These are phyloP conservation scores for Falciphora oryzae DNA, from an alignment of 2,329 filamentous ascomycete species.

Conservation along the genomic window DNA sequence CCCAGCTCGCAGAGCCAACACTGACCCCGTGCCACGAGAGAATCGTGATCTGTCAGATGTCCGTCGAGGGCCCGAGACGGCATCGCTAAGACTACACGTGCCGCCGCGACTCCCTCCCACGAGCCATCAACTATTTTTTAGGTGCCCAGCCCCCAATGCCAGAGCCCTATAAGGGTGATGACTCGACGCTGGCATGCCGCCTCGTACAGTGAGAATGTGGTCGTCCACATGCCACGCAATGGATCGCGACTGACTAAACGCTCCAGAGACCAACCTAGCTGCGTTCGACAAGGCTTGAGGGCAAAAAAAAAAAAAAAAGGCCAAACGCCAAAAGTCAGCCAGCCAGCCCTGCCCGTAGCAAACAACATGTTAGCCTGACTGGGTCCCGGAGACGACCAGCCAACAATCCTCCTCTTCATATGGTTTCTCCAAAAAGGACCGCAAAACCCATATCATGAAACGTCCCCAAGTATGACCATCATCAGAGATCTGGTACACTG, in stretches of 20 bases:
- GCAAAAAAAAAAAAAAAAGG: background rate
- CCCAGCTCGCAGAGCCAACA: background rate
- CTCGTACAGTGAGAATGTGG: background rate
- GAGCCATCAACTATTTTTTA: too few relatives aligned
- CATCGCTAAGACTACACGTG: too few relatives aligned
- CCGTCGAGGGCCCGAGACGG: too few relatives aligned
- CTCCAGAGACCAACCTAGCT: background rate
- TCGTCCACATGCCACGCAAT: background rate
- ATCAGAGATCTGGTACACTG: background rate
- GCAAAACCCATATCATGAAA: background rate
- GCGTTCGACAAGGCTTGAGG: background rate
- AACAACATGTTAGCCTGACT: background rate
- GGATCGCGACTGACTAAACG: background rate
- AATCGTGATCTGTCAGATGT: too few relatives aligned
- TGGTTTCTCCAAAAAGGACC: background rate
- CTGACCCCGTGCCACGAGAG: too few relatives aligned
- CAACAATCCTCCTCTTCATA: background rate
- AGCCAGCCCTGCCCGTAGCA: background rate
- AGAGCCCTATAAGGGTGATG: background rate
- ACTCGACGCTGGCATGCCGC: too few relatives aligned
- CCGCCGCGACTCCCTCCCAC: background rate
- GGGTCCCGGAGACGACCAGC: background rate
- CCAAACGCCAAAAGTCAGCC: background rate
- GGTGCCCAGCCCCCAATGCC: too few relatives aligned
- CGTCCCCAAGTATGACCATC: background rate